These are phyloP conservation scores for Colletotrichum coccodes DNA, from an alignment of 2,329 filamentous ascomycete species.

Conservation along the genomic window DNA sequence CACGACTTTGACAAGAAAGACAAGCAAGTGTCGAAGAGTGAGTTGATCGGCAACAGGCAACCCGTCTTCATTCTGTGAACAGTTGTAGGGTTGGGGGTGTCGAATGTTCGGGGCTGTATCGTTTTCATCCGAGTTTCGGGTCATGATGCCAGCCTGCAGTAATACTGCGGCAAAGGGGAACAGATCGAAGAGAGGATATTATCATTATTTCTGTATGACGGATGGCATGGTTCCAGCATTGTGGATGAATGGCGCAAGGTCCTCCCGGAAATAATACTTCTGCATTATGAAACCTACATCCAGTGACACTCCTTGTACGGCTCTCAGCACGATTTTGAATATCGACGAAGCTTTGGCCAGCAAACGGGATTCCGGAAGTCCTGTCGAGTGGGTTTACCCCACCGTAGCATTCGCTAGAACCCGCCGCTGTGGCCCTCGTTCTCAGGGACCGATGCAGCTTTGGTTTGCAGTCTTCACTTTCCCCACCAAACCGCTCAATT, in stretches of 20 bases:
- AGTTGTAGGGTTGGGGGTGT: not conserved
- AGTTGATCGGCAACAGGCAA: conserved; percentile 46
- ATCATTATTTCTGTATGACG: too few relatives aligned
- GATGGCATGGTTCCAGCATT: too few relatives aligned
- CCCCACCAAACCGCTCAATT: not conserved
- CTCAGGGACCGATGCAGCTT: not conserved
- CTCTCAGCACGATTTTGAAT: not conserved
- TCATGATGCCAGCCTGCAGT: too few relatives aligned
- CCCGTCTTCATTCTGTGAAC: conserved; percentile 43
- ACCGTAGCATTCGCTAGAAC: not conserved
- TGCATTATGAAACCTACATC: too few relatives aligned
- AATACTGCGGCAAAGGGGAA: too few relatives aligned
- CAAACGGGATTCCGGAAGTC: not conserved
- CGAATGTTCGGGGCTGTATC: not conserved
- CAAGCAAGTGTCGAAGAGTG: conserved; percentile 42
- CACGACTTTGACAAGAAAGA: conserved; percentile 50
- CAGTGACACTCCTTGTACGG: not conserved
- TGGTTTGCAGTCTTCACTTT: not conserved
- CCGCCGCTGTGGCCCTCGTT: not conserved
- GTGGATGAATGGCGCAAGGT: too few relatives aligned
- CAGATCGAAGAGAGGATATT: too few relatives aligned
- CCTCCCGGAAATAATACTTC: too few relatives aligned
- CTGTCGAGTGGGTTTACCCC: not conserved
- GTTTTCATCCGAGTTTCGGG: too few relatives aligned
- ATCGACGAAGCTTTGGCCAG: not conserved